Base-by-base conservation (phyloP, 441 rosid genomes). In the Metrosideros polymorpha region DNA sequence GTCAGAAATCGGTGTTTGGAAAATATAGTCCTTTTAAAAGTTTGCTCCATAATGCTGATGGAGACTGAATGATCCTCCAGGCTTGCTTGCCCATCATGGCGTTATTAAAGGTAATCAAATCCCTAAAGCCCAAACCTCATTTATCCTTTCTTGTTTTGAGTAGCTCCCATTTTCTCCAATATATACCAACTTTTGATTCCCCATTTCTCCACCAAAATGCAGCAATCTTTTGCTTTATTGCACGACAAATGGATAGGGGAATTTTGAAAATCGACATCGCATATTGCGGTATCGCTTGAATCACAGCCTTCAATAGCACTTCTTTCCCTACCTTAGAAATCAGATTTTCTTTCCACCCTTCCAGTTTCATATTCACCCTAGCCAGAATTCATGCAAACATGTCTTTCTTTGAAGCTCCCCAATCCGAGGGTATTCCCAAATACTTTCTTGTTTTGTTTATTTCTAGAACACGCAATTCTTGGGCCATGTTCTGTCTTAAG, bases 401-500 rank as follows among this genome's bases (percentile, higher is more conserved):
- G 1, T 19, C 3, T 19, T 6, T 52, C 24, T 52, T 6, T 18
- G 24, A 18, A 6, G 6, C 6, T 3, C 24, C 55, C 55, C 24
- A 19, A 18, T 52, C 8, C 2, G 24, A 52, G 0, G 9, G 9
- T 6, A 52, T 52, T 6, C 24, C 55, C 8, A 52, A 3, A 6
- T 29, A 71, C 4, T 3, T 17, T 3, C 79, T 43, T 3, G 4
- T 17, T 7, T 32, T 19, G 5, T 15, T 7, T 3, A 22, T n/a
- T 7, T 0, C 2, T 1, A 3, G 43, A 2, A 71, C 25, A 0
- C 8, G 1, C 32, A 71, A 13, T 15, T 5, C 32, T 2, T 66
- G 17, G 1, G 19, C 42, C 18, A 66, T n/a, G 2, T 66, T n/a
- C 2, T 7, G 1, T 13, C 42, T 24, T 19, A 30, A 3, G 7